A percentile compares a stretch with the other conserved stretches of the same genome.
These are phyloP conservation scores for Fusarium pseudonygamai DNA, from an alignment of 2,329 filamentous ascomycete genomes.

Conservation along the genomic window DNA sequence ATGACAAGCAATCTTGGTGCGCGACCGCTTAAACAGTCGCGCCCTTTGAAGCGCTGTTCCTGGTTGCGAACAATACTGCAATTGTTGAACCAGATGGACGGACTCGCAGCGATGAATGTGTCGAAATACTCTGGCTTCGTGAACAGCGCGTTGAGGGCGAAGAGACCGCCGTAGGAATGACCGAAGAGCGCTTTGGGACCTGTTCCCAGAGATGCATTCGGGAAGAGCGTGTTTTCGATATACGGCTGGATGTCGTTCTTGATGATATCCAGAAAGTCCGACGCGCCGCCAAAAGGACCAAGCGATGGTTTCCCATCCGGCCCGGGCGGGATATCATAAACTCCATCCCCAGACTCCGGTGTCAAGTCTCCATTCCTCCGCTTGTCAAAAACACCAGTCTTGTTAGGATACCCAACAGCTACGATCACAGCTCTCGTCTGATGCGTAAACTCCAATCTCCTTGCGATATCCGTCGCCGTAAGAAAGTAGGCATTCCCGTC, in stretches of 20 bases:
- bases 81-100: conserved; percentile 59
- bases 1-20: conserved; percentile 48
- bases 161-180: conserved; percentile 60
- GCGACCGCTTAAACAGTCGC: neutral
- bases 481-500: conserved; percentile 50
- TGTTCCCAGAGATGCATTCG: conserved; percentile 42
- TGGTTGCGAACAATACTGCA: conserved; percentile 50
- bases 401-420: conserved; percentile 46
- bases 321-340: conserved; percentile 33
- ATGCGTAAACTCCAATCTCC: conserved; percentile 40
- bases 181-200: conserved; percentile 57
- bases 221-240: conserved; percentile 38
- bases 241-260: conserved; percentile 49
- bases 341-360: conserved; percentile 29
- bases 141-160: conserved; percentile 56
- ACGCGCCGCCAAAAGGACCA: conserved; percentile 52
- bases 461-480: conserved; percentile 44
- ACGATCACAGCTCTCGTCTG: conserved; percentile 43
- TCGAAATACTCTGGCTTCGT: conserved; percentile 53
- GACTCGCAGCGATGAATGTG: conserved; percentile 56
- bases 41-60: conserved; percentile 38
- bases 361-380: conserved; percentile 46
- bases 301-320: conserved; percentile 33
- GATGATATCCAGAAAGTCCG: conserved; percentile 56
- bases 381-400: conserved; percentile 40